Percentiles rank a stretch among this genome's conserved stretches.
These are phyloP conservation scores for Dendrobium huoshanense DNA, from an alignment of 106 monocot genomes.

Conservation along the genomic window DNA sequence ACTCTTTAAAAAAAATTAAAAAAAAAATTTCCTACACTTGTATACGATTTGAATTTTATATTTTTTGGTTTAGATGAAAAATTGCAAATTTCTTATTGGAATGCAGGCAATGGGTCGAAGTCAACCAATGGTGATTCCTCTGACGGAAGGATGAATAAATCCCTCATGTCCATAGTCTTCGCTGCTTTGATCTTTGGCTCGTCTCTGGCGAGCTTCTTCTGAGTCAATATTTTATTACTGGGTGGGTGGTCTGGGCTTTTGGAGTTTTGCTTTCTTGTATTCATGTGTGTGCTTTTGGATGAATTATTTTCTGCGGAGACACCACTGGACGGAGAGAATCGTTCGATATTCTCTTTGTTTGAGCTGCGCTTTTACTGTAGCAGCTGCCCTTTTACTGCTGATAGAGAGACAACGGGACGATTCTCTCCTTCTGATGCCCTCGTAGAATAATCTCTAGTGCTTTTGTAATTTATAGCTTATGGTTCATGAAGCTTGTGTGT, in stretches of 20 bases:
- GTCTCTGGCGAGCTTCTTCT: background rate
- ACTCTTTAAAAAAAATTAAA: background rate
- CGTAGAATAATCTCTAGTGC: background rate
- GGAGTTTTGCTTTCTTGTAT: background rate
- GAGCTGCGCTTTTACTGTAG: too few relatives aligned
- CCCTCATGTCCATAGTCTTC: background rate
- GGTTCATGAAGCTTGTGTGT: background rate
- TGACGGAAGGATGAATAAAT: background rate
- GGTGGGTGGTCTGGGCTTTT: background rate
- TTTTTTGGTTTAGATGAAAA: background rate
- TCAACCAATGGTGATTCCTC: background rate
- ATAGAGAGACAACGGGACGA: too few relatives aligned
- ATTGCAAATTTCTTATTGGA: background rate
- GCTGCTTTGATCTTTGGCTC: background rate
- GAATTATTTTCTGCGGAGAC: too few relatives aligned
- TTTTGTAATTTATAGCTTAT: background rate
- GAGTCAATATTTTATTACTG: background rate
- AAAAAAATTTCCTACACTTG: background rate
- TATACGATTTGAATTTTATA: background rate
- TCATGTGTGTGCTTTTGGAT: background rate
- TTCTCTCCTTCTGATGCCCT: too few relatives aligned
- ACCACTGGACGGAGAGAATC: too few relatives aligned
- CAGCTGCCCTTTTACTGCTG: too few relatives aligned
- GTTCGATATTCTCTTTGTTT: too few relatives aligned
- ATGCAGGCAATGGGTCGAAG: slow-evolving; percentile 6